Base-by-base conservation (phyloP, 768 basidiomycete genomes). In the Lactarius tabidus region DNA sequence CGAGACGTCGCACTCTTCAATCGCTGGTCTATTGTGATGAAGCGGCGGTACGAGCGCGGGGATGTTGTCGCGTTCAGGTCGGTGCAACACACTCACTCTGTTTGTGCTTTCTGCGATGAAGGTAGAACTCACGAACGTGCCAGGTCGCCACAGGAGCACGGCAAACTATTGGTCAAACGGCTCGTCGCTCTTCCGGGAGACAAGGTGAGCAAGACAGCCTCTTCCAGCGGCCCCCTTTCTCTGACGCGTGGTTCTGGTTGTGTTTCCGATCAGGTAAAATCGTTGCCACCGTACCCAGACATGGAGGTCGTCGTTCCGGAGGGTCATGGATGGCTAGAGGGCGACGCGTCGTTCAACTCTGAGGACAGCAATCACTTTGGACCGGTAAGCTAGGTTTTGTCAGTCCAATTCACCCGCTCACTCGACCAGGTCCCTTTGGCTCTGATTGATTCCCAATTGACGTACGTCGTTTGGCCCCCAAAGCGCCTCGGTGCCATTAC, bases 341-440 rank as follows among this genome's bases (percentile, higher is more conserved):
- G 69, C 7, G 69, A 70, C 31, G 60, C 55, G 3, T 55, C 63
- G 6, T 68, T 70, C 59, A 57, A 70, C 53, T 70, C 69, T n/a
- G 69, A 70, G 52, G 69, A 70, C 33, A 70, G 69, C 43, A 70
- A 70, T 57, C 67, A 65, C 41, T 70, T 70, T 3, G 69, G 69
- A 51, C 69, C 69, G 2, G 69, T 70, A 26, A 20, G 62, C 52
- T 33, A 57, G 17, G 8, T 39, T 33, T 33, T 1, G 1, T 8
- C 1, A 20, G 0, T 26, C 33, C 18, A 7, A 6, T 12, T 6
- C 12, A 9, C 28, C 5, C 43, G 1, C n/a, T 51, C 29, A 36
- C 28, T 65, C 29, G 26, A 38, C 28, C 18, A 66, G 65, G 65
- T 66, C n/a, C 65, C 65, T 29, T 36, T 66, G 61, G 65, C 65